These are phyloP conservation scores for Cystofilobasidium macerans DNA, from an alignment of 768 basidiomycete genomes.

Conservation along the genomic window DNA sequence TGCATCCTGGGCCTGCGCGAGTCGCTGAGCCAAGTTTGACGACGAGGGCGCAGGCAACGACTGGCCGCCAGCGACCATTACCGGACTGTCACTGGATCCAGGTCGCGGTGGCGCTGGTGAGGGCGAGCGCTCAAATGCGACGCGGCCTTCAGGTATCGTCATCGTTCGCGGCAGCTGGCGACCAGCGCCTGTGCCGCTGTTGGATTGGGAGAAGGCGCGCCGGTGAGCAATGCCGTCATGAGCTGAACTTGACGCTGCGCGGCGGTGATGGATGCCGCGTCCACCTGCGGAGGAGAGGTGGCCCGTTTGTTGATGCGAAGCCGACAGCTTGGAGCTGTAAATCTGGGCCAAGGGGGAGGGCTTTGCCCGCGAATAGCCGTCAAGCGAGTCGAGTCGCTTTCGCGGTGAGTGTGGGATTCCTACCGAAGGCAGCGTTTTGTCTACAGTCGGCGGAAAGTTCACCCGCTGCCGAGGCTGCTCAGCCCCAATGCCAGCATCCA, in stretches of 20 bases:
- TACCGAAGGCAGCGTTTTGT: not conserved
- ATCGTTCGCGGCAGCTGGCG: not conserved
- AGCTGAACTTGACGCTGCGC: constrained; percentile 13
- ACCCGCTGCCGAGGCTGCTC: not conserved
- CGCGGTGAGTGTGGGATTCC: constrained; percentile 18
- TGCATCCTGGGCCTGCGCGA: not conserved
- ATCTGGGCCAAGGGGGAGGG: constrained; percentile 24
- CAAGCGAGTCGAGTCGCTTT: constrained; percentile 17
- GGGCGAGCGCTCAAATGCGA: not conserved
- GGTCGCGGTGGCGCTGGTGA: no score
- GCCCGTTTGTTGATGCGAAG: not conserved
- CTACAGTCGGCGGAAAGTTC: constrained; percentile 5
- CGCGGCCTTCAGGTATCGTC: constrained; percentile 11
- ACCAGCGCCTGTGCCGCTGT: not conserved
- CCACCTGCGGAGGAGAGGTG: not conserved
- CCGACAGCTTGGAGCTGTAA: constrained; percentile 14
- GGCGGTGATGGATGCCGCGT: constrained; percentile 2
- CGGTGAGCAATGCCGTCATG: not conserved
- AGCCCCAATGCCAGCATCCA: no score
- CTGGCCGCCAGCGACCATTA: no score
- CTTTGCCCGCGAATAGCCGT: not conserved
- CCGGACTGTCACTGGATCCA: no score
- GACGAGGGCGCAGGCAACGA: not conserved
- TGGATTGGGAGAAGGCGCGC: not conserved
- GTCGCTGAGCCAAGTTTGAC: not conserved